These are phyloP conservation scores for Catunica adiposa DNA, from an alignment of 2,329 filamentous ascomycete genomes.

Conservation along the genomic window DNA sequence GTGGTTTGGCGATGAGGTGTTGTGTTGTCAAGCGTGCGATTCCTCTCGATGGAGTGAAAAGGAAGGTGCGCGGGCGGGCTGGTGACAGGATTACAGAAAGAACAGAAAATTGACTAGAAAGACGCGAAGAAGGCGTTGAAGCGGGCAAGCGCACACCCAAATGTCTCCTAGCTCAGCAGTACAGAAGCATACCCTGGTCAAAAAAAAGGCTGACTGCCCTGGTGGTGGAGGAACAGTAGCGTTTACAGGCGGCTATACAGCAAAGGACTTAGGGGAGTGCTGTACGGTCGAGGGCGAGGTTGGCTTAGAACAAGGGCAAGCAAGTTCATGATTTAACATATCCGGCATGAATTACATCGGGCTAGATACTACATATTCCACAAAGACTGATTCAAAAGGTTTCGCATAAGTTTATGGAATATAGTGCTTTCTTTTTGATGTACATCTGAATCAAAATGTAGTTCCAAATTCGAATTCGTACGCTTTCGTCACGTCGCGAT, in stretches of 20 bases:
- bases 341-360: too few species aligned
- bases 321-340: too few species aligned
- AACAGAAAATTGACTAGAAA: slow-evolving; percentile 1
- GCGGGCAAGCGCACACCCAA: background rate
- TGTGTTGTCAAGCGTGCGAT: background rate
- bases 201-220: too few species aligned
- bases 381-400: too few species aligned
- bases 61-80: slow-evolving; percentile 1
- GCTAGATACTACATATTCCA: too few species aligned
- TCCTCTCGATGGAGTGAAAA: background rate
- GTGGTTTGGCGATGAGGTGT: background rate
- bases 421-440: too few species aligned
- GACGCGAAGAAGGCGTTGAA: background rate
- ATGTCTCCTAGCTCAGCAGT: background rate
- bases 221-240: background rate
- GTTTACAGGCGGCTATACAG: background rate
- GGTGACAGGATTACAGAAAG: background rate
- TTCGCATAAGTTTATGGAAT: too few species aligned
- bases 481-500: background rate
- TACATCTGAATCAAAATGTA: too few species aligned
- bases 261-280: background rate
- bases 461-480: background rate
- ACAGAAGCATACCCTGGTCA: too few species aligned
- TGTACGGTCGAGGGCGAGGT: background rate
- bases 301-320: background rate